These are phyloP conservation scores for Camellia granthamiana DNA, from an alignment of 148 eudicot species.

Conservation along the genomic window DNA sequence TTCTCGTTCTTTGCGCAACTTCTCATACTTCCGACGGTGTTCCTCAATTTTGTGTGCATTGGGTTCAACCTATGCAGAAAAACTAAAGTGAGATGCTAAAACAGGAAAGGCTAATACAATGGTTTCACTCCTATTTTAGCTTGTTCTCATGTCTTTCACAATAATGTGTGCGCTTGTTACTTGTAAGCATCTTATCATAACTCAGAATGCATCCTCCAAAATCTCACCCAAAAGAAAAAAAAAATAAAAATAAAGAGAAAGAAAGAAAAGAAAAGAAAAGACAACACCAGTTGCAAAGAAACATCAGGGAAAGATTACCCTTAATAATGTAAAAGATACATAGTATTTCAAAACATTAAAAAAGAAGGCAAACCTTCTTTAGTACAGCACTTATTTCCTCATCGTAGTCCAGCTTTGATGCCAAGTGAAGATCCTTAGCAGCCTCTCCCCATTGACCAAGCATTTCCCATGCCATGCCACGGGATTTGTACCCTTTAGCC, in stretches of 20 bases:
- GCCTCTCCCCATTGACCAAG: slow-evolving; percentile 94
- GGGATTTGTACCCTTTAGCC: slow-evolving; percentile 79
- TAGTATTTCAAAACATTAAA: background rate
- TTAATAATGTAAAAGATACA: background rate
- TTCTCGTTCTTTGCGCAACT: slow-evolving; percentile 68
- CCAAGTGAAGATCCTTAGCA: slow-evolving; percentile 81
- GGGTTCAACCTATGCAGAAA: slow-evolving; percentile 71
- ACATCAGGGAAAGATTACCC: background rate
- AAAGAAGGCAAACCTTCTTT: slow-evolving; percentile 44
- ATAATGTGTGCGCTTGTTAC: background rate
- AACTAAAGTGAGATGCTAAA: background rate
- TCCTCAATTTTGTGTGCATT: slow-evolving; percentile 88
- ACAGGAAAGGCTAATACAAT: background rate
- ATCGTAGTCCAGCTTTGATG: slow-evolving; percentile 74
- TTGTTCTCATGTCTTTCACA: background rate
- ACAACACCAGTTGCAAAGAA: too few relatives aligned
- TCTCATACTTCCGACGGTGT: slow-evolving; percentile 81
- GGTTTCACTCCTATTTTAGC: background rate
- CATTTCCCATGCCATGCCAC: slow-evolving; percentile 83
- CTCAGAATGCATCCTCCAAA: too few relatives aligned
- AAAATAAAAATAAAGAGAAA: too few relatives aligned
- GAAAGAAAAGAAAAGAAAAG: background rate
- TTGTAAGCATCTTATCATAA: too few relatives aligned
- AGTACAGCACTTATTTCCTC: slow-evolving; percentile 66
- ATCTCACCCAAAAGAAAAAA: too few relatives aligned